Evolutionary conservation across 305 asterid species (phyloP), one percentile per base, ranked within the genome.

Genomic region (Vinca major): DNA sequence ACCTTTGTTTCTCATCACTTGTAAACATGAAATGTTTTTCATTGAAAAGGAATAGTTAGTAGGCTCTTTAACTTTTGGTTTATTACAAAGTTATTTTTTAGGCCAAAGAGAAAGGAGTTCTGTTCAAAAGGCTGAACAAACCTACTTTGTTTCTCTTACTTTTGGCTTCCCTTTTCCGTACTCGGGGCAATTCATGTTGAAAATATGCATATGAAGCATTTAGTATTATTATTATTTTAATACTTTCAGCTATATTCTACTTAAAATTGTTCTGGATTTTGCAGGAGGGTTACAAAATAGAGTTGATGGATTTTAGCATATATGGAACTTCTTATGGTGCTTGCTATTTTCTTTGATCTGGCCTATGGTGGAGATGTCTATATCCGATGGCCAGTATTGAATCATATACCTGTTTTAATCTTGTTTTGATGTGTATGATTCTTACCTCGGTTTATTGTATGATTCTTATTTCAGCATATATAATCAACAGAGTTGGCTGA

Each of bases 241-340:
- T 37, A 56, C 33, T 26, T 48, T 57, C 12, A 26, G 10, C 41
- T 60, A 40, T 33, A 10, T 4, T 55, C 57, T 4, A 63, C 49
- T 54, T 7, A 33, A 49, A 55, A 5, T 65, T 39, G 11, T 50
- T 16, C 7, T 40, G 4, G 5, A n/a, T 56, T 41, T 56, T 56
- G 67, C 66, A 72, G 75, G 75, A 48, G 19, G 62, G 26, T 21
- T 7, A 54, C 71, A 9, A 54, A 43, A 45, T 9, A 21, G 48
- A 65, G 61, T 56, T 65, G 62, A 72, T 26, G 33, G 1, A 1
- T 55, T 54, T n/a, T n/a, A 45, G 36, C 66, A 51, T 55, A 43
- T 26, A 41, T 5, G 21, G 16, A 50, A 50, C 44, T 4, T 50
- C 48, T 5, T 7, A n/a, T 16, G 9, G 40, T 63, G 21, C 51